phyloP scores from a whole-genome alignment of 495 filamentous ascomycete species.

The Astrothelium macrocarpum region DNA sequence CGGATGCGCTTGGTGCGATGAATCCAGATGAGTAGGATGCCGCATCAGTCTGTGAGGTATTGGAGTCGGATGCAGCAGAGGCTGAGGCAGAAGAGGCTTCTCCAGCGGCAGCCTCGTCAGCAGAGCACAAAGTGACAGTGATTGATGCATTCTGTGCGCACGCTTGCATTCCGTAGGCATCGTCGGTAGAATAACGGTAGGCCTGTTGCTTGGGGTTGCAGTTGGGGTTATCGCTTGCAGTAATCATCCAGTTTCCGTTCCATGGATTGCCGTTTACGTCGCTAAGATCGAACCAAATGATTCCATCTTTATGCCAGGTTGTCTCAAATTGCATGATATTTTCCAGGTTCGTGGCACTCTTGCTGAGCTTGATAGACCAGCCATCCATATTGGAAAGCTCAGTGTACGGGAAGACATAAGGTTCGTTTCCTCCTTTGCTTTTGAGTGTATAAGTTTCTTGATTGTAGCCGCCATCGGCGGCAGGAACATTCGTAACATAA shows the following conservation, averaged over 20 bases:
- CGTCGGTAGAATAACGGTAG: constrained; percentile 25
- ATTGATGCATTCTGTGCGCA: constrained; percentile 18
- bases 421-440: constrained; percentile 6
- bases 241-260: constrained; percentile 23
- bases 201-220: constrained; percentile 20
- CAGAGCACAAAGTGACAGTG: constrained; percentile 25
- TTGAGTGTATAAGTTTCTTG: constrained; percentile 11
- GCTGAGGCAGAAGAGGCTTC: constrained; percentile 13
- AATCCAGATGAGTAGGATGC: background rate
- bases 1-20: background rate
- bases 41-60: background rate
- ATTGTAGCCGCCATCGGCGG: constrained; percentile 7
- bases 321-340: constrained; percentile 26
- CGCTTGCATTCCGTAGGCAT: constrained; percentile 26
- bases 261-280: constrained; percentile 25
- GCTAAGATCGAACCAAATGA: constrained; percentile 26
- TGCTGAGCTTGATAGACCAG: constrained; percentile 26
- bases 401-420: constrained; percentile 20
- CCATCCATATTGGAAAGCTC: constrained; percentile 18
- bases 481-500: constrained; percentile 16
- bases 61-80: background rate
- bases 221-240: constrained; percentile 6
- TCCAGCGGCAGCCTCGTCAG: constrained; percentile 11
- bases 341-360: constrained; percentile 1
- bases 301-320: constrained; percentile 23